phyloP scores from a whole-genome alignment of 1,284 basidiomycete genomes.

The Uromyces viciae-fabae region DNA sequence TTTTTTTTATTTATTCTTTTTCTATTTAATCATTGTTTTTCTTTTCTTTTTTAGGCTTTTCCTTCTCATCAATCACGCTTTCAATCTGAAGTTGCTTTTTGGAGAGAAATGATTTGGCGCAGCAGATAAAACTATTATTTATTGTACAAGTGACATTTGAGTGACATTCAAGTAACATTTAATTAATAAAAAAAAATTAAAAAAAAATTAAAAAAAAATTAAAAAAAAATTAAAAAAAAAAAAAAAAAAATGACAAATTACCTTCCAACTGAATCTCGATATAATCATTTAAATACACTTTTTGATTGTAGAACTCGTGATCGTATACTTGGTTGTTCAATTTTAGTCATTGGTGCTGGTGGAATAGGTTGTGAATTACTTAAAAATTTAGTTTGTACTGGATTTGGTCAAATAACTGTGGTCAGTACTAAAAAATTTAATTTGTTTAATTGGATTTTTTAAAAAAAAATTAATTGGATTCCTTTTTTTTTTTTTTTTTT shows the following conservation, averaged over 20 bases:
- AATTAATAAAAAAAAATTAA: too few relatives aligned
- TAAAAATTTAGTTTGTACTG: slow-evolving; percentile 90
- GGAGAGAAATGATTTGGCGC: slow-evolving; percentile 39
- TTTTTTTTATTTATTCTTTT: not conserved
- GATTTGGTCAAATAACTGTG: slow-evolving; percentile 82
- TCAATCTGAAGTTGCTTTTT: slow-evolving; percentile 34
- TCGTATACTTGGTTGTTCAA: slow-evolving; percentile 59
- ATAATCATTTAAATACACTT: slow-evolving; percentile 20
- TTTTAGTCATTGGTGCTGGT: slow-evolving; percentile 90
- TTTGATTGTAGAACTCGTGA: slow-evolving; percentile 25
- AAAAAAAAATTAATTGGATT: not conserved
- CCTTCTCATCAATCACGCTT: slow-evolving; percentile 20
- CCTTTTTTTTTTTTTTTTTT: slow-evolving; percentile 44
- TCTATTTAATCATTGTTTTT: not conserved
- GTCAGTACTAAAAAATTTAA: slow-evolving; percentile 51
- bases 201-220: too few relatives aligned
- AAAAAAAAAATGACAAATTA: too few relatives aligned
- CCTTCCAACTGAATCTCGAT: not conserved
- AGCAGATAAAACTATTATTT: not conserved
- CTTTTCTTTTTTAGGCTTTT: not conserved
- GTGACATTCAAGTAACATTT: too few relatives aligned
- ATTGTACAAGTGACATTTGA: too few relatives aligned
- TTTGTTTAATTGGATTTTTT: not conserved
- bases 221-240: too few relatives aligned
- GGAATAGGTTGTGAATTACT: slow-evolving; percentile 97